phyloP scores from a whole-genome alignment of 2,329 filamentous ascomycete genomes.

The Cadophora sp. region DNA sequence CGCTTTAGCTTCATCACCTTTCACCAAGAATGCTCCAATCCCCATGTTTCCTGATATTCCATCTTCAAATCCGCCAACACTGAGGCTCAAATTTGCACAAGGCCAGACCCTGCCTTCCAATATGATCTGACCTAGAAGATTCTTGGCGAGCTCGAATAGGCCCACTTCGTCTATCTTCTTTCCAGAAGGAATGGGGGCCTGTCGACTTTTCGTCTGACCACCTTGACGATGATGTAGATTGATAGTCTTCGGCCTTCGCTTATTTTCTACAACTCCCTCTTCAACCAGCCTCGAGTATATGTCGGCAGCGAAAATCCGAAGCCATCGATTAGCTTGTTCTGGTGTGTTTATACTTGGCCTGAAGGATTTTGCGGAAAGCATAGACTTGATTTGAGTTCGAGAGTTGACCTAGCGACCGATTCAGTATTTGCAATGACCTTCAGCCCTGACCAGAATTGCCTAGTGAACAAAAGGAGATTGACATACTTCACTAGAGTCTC shows the following conservation, averaged over 20 bases:
- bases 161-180: constrained; percentile 73
- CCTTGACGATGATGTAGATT: constrained; percentile 82
- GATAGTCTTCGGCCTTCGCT: constrained; percentile 83
- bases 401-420: constrained; percentile 67
- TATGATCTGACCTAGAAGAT: constrained; percentile 77
- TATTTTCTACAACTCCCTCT: constrained; percentile 88
- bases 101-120: constrained; percentile 85
- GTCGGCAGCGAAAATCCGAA: constrained; percentile 89
- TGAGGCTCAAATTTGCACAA: constrained; percentile 87
- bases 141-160: constrained; percentile 78
- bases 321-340: constrained; percentile 84
- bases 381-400: constrained; percentile 92
- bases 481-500: constrained; percentile 74
- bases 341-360: constrained; percentile 78
- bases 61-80: constrained; percentile 92
- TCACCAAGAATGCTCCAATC: constrained; percentile 86
- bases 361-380: constrained; percentile 97
- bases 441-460: neutral
- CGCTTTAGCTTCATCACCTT: constrained; percentile 69
- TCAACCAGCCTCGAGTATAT: constrained; percentile 90
- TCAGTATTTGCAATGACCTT: neutral
- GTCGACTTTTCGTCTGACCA: constrained; percentile 75
- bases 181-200: constrained; percentile 78
- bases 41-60: constrained; percentile 82
- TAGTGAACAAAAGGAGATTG: neutral